Percentiles rank a stretch among this genome's conserved stretches.
Evolutionary conservation across 495 filamentous ascomycete species (phyloP).

Genomic region (Aeminium ludgeri): DNA sequence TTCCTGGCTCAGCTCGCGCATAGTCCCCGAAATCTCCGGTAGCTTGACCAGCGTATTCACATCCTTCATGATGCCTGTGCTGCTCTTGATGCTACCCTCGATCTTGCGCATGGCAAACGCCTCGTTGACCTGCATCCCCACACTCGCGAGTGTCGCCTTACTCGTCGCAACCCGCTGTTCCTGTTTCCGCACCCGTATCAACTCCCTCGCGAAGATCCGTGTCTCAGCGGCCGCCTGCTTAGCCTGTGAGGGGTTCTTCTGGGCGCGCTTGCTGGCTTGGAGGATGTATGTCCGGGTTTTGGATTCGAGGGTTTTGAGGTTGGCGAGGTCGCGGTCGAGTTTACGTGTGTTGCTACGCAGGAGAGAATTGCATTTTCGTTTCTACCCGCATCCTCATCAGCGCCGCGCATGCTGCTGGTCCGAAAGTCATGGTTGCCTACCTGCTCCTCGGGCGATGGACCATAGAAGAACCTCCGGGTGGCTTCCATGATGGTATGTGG

Average conservation of each 20-base stretch:
- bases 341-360: constrained; percentile 85
- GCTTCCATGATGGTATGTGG: constrained; percentile 51
- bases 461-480: constrained; percentile 71
- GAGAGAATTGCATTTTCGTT: constrained; percentile 87
- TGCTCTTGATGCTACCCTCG: constrained; percentile 75
- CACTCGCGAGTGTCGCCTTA: constrained; percentile 81
- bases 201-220: constrained; percentile 72
- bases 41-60: constrained; percentile 74
- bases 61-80: constrained; percentile 89
- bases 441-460: constrained; percentile 82
- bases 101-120: constrained; percentile 93
- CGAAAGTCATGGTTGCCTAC: constrained; percentile 30
- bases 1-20: constrained; percentile 76
- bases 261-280: constrained; percentile 56
- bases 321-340: constrained; percentile 77
- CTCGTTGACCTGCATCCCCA: constrained; percentile 96
- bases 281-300: constrained; percentile 81
- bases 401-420: background rate
- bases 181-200: constrained; percentile 67
- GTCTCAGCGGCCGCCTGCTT: constrained; percentile 62
- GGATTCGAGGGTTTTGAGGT: constrained; percentile 54
- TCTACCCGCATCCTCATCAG: constrained; percentile 34
- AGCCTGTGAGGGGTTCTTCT: constrained; percentile 56
- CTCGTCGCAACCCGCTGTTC: constrained; percentile 56
- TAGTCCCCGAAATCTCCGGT: constrained; percentile 75